Percentiles rank a stretch among this genome's conserved stretches.
Evolutionary conservation across 805 yeast genomes (phyloP).

Genomic region (Cyberlindnera samutprakarnensis): DNA sequence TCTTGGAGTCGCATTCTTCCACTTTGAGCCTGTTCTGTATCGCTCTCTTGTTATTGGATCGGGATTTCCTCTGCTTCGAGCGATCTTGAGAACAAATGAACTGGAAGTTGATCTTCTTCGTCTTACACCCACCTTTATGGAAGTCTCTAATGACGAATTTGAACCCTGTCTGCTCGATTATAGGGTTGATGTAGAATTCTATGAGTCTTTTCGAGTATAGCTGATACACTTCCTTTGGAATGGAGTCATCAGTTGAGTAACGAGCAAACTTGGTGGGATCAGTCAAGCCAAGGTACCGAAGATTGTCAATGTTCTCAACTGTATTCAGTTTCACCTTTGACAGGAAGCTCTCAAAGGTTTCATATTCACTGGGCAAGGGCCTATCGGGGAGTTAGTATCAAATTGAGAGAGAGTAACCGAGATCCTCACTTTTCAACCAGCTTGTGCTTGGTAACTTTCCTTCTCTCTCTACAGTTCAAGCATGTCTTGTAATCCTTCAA

Average conservation of each 20-base stretch:
- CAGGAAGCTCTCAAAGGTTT: conserved; percentile 18
- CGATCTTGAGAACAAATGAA: conserved; percentile 39
- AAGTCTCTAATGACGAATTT: conserved; percentile 37
- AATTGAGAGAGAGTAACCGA: too few species aligned
- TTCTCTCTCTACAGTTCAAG: conserved; percentile 29
- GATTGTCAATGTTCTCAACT: conserved; percentile 28
- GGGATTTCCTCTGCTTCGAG: conserved; percentile 33
- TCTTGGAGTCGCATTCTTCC: conserved; percentile 33
- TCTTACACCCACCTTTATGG: conserved; percentile 35
- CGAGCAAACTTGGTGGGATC: conserved; percentile 27
- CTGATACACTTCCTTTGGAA: conserved; percentile 26
- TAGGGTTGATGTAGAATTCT: conserved; percentile 30
- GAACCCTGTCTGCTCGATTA: conserved; percentile 34
- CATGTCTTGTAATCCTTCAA: conserved; percentile 36
- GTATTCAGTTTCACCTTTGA: conserved; percentile 28
- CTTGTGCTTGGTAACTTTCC: conserved; percentile 25
- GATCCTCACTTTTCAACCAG: conserved; percentile 2
- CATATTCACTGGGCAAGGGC: too few species aligned
- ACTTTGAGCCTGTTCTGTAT: conserved; percentile 33
- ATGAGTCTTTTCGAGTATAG: conserved; percentile 29
- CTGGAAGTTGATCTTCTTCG: conserved; percentile 35
- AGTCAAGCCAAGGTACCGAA: conserved; percentile 27
- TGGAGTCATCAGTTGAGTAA: conserved; percentile 22
- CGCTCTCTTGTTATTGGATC: conserved; percentile 31
- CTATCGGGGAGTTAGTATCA: too few species aligned